phyloP scores from a whole-genome alignment of 306 rosid species.

The Cicer yamashitae region DNA sequence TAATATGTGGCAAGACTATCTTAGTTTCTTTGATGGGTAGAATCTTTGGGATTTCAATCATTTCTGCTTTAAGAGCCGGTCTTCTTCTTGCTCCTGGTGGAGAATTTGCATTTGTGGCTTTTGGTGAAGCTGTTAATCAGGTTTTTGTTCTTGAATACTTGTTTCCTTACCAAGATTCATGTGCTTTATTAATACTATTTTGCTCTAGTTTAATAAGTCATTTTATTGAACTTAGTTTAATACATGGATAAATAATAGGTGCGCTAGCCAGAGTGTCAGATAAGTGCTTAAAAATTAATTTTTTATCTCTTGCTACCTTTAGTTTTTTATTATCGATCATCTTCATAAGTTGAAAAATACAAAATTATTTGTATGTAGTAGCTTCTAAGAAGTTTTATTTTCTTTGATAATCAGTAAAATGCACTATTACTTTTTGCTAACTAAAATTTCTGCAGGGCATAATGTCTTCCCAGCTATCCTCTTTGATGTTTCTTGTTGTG shows the following conservation, averaged over 20 bases:
- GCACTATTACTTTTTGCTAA: slow-evolving; percentile 33
- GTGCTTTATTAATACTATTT: slow-evolving; percentile 18
- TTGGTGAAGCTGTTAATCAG: slow-evolving; percentile 99
- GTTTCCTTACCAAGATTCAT: slow-evolving; percentile 25
- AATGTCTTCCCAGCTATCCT: slow-evolving; percentile 92
- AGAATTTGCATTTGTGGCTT: slow-evolving; percentile 99
- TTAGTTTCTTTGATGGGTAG: slow-evolving; percentile 86
- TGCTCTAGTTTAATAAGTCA: slow-evolving; percentile 20
- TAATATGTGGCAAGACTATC: slow-evolving; percentile 81
- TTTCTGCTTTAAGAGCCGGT: slow-evolving; percentile 90
- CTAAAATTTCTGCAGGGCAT: slow-evolving; percentile 73
- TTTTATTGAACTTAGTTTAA: slow-evolving; percentile 33
- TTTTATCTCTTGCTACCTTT: slow-evolving; percentile 32
- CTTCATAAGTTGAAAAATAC: slow-evolving; percentile 22
- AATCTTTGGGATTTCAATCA: slow-evolving; percentile 85
- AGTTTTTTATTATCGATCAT: slow-evolving; percentile 31
- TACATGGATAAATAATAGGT: slow-evolving; percentile 33
- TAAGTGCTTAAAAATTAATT: slow-evolving; percentile 28
- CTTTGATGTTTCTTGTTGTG: slow-evolving; percentile 94
- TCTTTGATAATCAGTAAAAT: slow-evolving; percentile 11
- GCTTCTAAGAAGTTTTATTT: slow-evolving; percentile 31
- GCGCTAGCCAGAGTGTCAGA: slow-evolving; percentile 15
- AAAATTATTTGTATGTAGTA: background rate
- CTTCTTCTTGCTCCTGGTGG: slow-evolving; percentile 99
- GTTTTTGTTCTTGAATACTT: slow-evolving; percentile 52